Conservation (phyloP, 1,139 yeast species). For the Yamadazyma pseudoaaseri region DNA sequence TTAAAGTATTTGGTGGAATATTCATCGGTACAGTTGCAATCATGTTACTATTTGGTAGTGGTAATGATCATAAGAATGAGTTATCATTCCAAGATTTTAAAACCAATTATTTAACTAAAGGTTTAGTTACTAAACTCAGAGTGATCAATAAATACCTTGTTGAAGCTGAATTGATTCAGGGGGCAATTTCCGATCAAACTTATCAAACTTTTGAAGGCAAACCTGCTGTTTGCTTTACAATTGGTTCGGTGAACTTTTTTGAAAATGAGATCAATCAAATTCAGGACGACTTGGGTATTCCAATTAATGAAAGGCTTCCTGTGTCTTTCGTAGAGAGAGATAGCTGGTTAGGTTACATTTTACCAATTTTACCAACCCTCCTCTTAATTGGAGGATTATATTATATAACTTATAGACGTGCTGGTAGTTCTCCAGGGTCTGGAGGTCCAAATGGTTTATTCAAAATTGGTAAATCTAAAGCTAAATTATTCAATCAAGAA, state of each 20-base stretch:
- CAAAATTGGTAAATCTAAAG: slow-evolving; percentile 66
- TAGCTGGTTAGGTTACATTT: slow-evolving; percentile 52
- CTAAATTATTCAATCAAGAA: slow-evolving; percentile 69
- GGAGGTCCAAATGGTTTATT: slow-evolving; percentile 61
- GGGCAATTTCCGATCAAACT: slow-evolving; percentile 48
- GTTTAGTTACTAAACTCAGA: slow-evolving; percentile 70
- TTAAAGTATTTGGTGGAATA: slow-evolving; percentile 14
- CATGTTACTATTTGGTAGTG: slow-evolving; percentile 16
- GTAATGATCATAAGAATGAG: slow-evolving; percentile 27
- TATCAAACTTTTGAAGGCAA: slow-evolving; percentile 33
- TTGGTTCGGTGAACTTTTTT: slow-evolving; percentile 72
- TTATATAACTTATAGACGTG: slow-evolving; percentile 63
- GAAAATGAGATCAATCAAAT: slow-evolving; percentile 64
- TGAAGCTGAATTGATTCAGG: slow-evolving; percentile 66
- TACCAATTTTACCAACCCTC: slow-evolving; percentile 68
- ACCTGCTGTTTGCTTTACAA: slow-evolving; percentile 58
- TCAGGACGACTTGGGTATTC: slow-evolving; percentile 61
- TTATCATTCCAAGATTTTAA: slow-evolving; percentile 92
- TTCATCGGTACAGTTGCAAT: slow-evolving; percentile 15
- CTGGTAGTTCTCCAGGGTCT: slow-evolving; percentile 40
- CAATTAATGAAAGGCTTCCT: slow-evolving; percentile 62
- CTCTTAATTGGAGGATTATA: slow-evolving; percentile 69
- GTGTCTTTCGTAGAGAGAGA: slow-evolving; percentile 63
- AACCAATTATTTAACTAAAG: slow-evolving; percentile 76
- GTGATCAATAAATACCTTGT: slow-evolving; percentile 81